These are phyloP conservation scores for Hordeum pubiflorum DNA, from an alignment of 202 grass and related monocot genomes.

Conservation along the genomic window DNA sequence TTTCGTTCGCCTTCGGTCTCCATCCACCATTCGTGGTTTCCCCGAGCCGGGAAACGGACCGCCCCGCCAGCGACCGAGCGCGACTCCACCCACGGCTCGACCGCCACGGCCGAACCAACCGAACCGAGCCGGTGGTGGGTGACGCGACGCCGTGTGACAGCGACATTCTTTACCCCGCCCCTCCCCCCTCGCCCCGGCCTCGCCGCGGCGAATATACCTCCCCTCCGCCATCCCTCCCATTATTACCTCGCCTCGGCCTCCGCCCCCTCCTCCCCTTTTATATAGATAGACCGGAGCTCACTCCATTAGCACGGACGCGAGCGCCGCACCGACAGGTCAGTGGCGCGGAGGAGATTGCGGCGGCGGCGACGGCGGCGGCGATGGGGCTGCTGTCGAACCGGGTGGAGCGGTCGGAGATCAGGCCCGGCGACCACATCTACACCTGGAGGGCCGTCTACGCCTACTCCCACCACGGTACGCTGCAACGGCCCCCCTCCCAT, in stretches of 20 bases:
- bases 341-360: background rate
- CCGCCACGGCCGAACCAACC: background rate
- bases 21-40: background rate
- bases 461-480: conserved; percentile 92
- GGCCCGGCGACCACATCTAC: conserved; percentile 88
- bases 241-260: background rate
- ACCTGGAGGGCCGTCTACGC: conserved; percentile 89
- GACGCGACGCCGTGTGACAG: conserved; percentile 28
- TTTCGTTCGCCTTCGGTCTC: background rate
- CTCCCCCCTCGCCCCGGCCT: background rate
- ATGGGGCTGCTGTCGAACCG: conserved; percentile 89
- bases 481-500: background rate
- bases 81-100: background rate
- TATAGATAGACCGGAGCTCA: background rate
- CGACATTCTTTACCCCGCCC: conserved; percentile 47
- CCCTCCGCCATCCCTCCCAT: background rate
- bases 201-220: conserved; percentile 24
- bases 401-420: conserved; percentile 72
- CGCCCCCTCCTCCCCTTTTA: background rate
- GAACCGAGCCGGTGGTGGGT: background rate
- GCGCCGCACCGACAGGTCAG: background rate
- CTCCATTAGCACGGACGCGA: conserved; percentile 25
- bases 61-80: background rate
- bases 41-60: background rate
- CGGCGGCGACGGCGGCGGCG: background rate